Conservation (phyloP, 2,329 filamentous ascomycete species). For the Fusarium dimerum region DNA sequence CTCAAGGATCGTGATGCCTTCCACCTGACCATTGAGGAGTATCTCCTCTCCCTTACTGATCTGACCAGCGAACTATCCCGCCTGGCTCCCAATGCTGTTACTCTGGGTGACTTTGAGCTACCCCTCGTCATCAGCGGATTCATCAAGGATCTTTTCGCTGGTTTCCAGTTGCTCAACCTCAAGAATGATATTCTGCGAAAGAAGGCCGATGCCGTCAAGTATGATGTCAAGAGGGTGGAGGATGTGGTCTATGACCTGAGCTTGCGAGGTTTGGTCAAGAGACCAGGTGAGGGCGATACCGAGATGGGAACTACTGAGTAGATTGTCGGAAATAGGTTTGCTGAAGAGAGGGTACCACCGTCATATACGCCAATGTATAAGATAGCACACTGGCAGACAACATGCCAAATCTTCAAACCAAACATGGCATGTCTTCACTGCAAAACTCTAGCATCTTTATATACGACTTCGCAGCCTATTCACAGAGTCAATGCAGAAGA, state of each 20-base stretch:
- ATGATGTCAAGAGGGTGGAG: conserved; percentile 96
- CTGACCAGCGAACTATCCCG: conserved; percentile 89
- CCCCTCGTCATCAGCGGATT: conserved; percentile 88
- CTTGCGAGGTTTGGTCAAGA: conserved; percentile 76
- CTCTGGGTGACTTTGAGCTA: conserved; percentile 81
- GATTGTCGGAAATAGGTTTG: not conserved
- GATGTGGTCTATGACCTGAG: conserved; percentile 97
- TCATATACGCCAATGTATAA: not conserved
- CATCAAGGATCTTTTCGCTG: conserved; percentile 92
- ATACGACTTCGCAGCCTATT: not conserved
- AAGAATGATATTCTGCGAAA: conserved; percentile 93
- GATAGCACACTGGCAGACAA: not conserved
- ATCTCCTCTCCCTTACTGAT: conserved; percentile 83
- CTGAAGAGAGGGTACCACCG: not conserved
- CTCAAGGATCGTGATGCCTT: conserved; percentile 87
- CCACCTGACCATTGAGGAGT: conserved; percentile 96
- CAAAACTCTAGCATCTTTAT: not conserved
- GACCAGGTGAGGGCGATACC: conserved; percentile 37
- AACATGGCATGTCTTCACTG: no score
- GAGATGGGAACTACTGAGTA: conserved; percentile 41
- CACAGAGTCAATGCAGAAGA: no score
- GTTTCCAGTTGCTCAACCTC: conserved; percentile 95
- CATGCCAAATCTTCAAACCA: not conserved
- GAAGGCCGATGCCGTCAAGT: conserved; percentile 92
- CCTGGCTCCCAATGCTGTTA: conserved; percentile 88